Evolutionary conservation across 257 asterid species (phyloP).

Genomic region (Lantana camara): DNA sequence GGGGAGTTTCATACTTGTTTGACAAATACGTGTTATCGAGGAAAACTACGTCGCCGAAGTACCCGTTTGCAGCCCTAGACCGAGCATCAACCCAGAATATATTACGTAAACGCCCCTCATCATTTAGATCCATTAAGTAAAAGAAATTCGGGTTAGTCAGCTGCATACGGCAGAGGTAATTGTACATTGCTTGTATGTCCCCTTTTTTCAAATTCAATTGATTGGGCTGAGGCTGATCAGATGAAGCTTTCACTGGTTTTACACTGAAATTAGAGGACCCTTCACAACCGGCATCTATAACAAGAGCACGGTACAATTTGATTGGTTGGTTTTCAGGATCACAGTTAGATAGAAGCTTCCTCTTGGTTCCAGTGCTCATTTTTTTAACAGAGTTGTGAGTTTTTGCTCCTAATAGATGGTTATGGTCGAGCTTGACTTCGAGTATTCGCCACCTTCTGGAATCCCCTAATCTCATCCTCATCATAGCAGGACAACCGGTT

Average conservation of each 20-base stretch:
- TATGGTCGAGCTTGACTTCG: conserved; percentile 75
- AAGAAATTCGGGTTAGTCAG: conserved; percentile 68
- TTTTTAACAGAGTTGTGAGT: conserved; percentile 52
- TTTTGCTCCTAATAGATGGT: conserved; percentile 66
- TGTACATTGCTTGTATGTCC: conserved; percentile 67
- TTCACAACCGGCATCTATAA: conserved; percentile 46
- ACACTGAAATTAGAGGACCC: conserved; percentile 37
- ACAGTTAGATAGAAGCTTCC: conserved; percentile 42
- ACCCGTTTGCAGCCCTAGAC: conserved; percentile 56
- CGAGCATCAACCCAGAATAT: conserved; percentile 73
- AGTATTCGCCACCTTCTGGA: conserved; percentile 80
- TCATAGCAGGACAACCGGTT: conserved; percentile 87
- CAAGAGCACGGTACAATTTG: conserved; percentile 64
- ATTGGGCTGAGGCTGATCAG: conserved; percentile 38
- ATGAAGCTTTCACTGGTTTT: conserved; percentile 28
- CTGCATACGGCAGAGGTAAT: conserved; percentile 74
- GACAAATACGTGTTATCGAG: conserved; percentile 68
- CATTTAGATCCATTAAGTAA: conserved; percentile 57
- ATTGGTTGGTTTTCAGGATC: conserved; percentile 55
- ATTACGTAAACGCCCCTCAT: conserved; percentile 66
- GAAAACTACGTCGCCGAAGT: conserved; percentile 70
- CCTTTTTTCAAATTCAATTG: conserved; percentile 60
- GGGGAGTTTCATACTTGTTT: conserved; percentile 72
- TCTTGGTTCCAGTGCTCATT: conserved; percentile 53
- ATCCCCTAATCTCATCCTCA: conserved; percentile 67